Conservation (phyloP, 148 eudicot species). For the Camellia lanceoleosa region DNA sequence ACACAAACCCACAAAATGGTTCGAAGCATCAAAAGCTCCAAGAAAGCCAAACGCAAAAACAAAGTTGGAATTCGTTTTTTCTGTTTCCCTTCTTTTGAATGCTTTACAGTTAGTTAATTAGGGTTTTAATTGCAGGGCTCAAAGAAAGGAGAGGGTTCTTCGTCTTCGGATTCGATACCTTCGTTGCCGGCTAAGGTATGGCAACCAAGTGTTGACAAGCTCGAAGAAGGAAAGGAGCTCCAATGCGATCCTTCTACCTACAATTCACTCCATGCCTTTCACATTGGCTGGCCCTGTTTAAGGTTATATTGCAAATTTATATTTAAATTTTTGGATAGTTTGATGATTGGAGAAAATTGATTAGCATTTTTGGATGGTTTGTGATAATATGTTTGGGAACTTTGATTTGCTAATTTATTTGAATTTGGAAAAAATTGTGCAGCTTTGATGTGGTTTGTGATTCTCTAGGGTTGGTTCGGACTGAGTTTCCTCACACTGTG, state of each 20-base stretch:
- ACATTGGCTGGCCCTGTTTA: slow-evolving; percentile 94
- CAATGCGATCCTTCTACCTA: slow-evolving; percentile 91
- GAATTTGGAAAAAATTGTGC: slow-evolving; percentile 20
- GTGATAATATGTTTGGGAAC: background rate
- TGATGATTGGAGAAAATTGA: too few relatives aligned
- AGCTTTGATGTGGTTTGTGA: slow-evolving; percentile 86
- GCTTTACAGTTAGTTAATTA: background rate
- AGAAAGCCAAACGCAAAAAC: slow-evolving; percentile 63
- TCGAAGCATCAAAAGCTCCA: slow-evolving; percentile 62
- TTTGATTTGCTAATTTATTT: background rate
- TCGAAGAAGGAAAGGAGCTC: slow-evolving; percentile 89
- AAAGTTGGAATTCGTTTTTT: slow-evolving; percentile 31
- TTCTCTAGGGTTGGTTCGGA: slow-evolving; percentile 72
- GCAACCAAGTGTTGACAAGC: slow-evolving; percentile 80
- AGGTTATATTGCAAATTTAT: slow-evolving; percentile 36
- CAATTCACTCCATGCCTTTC: slow-evolving; percentile 86
- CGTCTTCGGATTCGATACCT: slow-evolving; percentile 38
- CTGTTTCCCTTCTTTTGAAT: background rate
- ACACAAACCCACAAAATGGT: slow-evolving; percentile 43
- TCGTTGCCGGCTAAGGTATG: slow-evolving; percentile 67
- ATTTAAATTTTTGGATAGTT: background rate
- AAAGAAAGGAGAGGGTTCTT: slow-evolving; percentile 51
- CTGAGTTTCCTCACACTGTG: slow-evolving; percentile 83
- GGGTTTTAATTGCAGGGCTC: slow-evolving; percentile 32
- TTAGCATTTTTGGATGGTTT: background rate